Evolutionary conservation across 352 stramenopile genomes (phyloP).

Genomic region (Phytophthora fragariae): DNA sequence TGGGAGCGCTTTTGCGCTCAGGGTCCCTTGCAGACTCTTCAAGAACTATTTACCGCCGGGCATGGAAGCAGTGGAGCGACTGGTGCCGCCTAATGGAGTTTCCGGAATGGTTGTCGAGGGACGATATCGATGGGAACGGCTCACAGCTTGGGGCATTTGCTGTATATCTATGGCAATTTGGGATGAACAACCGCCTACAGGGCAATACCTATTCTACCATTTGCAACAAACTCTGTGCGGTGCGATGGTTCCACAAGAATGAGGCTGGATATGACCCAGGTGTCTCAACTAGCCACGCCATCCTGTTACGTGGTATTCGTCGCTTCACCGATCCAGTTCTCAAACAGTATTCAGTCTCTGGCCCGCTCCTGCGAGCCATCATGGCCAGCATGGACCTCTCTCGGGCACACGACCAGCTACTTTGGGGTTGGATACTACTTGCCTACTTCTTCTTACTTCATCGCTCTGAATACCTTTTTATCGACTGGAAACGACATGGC

Average conservation of each 20-base stretch:
- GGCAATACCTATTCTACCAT: constrained; percentile 34
- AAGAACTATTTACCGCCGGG: neutral
- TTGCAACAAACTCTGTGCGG: constrained; percentile 20
- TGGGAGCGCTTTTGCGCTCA: constrained; percentile 12
- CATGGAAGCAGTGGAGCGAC: constrained; percentile 3
- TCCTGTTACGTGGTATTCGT: constrained; percentile 28
- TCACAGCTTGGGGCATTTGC: constrained; percentile 20
- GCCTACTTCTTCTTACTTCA: too few species aligned
- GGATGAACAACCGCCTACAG: constrained; percentile 7
- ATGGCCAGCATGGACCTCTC: too few species aligned
- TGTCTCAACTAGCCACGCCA: constrained; percentile 4
- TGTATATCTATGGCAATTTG: constrained; percentile 28
- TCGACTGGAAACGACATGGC: too few species aligned
- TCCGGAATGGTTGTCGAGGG: neutral
- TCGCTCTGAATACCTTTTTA: too few species aligned
- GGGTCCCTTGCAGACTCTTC: constrained; percentile 14
- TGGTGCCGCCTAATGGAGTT: constrained; percentile 17
- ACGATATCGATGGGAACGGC: constrained; percentile 2
- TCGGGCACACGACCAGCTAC: too few species aligned
- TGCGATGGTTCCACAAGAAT: constrained; percentile 26
- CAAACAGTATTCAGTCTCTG: constrained; percentile 29
- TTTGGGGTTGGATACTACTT: too few species aligned
- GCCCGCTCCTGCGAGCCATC: constrained; percentile 10
- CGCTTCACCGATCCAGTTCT: constrained; percentile 18
- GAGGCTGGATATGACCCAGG: constrained; percentile 9